Percentiles rank a stretch among this genome's conserved stretches.
These are phyloP conservation scores for Aspergillus hiratsukae DNA, from an alignment of 2,329 filamentous ascomycete species.

Conservation along the genomic window DNA sequence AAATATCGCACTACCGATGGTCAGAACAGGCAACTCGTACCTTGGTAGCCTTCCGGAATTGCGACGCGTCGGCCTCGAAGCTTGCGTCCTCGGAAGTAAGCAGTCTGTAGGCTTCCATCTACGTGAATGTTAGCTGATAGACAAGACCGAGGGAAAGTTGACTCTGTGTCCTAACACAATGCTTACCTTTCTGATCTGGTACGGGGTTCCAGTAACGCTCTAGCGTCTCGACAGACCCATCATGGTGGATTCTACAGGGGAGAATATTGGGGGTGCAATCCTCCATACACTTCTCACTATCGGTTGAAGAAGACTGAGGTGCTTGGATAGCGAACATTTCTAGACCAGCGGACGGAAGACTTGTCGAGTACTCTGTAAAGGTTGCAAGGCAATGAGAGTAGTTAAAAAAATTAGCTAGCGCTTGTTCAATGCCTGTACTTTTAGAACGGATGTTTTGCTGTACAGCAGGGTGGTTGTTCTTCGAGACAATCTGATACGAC, in stretches of 20 bases:
- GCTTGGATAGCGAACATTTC: conserved; percentile 35
- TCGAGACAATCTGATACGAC: conserved; percentile 20
- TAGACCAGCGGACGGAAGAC: background rate
- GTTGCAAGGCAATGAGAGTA: background rate
- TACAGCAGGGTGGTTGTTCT: background rate
- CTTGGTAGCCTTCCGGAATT: conserved; percentile 67
- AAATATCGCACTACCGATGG: background rate
- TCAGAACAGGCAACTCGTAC: conserved; percentile 25
- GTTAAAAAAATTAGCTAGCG: background rate
- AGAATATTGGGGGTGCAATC: conserved; percentile 65
- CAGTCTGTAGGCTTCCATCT: conserved; percentile 41
- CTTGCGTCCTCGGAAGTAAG: conserved; percentile 77
- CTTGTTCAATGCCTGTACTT: background rate
- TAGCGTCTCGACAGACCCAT: conserved; percentile 63
- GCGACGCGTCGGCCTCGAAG: conserved; percentile 63
- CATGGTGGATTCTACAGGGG: conserved; percentile 74
- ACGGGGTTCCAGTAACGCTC: conserved; percentile 67
- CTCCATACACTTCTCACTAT: conserved; percentile 14
- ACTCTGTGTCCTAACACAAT: background rate
- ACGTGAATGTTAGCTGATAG: conserved; percentile 2
- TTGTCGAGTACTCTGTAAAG: background rate
- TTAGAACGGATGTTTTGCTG: background rate
- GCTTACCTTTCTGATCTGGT: conserved; percentile 39
- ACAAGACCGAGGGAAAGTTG: background rate
- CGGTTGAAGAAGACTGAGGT: conserved; percentile 14